These are phyloP conservation scores for Mycena rebaudengoi DNA, from an alignment of 768 basidiomycete genomes.

Conservation along the genomic window DNA sequence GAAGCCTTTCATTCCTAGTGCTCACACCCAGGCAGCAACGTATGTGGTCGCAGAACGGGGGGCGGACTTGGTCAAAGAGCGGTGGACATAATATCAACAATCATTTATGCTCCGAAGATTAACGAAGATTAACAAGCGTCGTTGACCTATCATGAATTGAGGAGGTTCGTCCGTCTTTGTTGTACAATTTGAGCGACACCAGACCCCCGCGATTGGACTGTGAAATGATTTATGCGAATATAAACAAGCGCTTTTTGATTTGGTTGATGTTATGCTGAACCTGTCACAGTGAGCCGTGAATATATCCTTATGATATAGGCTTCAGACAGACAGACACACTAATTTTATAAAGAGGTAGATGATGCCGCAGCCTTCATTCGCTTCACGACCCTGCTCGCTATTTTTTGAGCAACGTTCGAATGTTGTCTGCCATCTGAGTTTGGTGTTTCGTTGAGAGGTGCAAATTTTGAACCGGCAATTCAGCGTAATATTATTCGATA, in stretches of 20 bases:
- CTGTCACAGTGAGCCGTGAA: too few species aligned
- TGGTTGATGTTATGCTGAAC: too few species aligned
- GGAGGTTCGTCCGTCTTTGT: constrained; percentile 1
- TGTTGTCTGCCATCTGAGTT: not conserved
- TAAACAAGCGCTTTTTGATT: too few species aligned
- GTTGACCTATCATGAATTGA: constrained; percentile 7
- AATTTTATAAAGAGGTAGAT: too few species aligned
- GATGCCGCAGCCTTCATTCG: not conserved
- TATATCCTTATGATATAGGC: too few species aligned
- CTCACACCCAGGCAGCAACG: constrained; percentile 11
- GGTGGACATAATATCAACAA: constrained; percentile 3
- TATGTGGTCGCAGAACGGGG: too few species aligned
- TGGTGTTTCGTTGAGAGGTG: not conserved
- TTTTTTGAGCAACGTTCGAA: not conserved
- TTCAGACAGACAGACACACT: too few species aligned
- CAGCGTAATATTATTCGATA: not conserved
- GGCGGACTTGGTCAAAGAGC: constrained; percentile 5
- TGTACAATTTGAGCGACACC: constrained; percentile 3
- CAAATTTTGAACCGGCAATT: not conserved
- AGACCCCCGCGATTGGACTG: constrained; percentile 2
- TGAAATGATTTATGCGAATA: constrained; percentile 1
- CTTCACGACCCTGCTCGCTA: not conserved
- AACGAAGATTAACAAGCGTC: too few species aligned
- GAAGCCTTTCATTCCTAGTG: constrained; percentile 5
- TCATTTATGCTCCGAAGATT: not conserved